Evolutionary conservation across 1,139 yeast genomes (phyloP), one percentile per base, ranked within the genome.

Genomic region (Kodamaea ohmeri): DNA sequence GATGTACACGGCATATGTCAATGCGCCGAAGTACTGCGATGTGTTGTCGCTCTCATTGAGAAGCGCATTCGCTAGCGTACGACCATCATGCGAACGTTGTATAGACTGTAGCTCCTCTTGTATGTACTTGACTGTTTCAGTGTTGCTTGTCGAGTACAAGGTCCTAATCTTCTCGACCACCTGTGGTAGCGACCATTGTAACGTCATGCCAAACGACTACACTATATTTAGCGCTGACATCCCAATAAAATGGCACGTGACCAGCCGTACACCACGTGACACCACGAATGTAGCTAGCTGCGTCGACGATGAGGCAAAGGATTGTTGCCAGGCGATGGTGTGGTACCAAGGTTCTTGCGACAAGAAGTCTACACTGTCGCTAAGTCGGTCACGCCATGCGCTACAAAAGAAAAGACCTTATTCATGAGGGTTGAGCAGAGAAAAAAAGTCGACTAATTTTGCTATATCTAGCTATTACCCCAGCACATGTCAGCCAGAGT

Each of bases 21-120:
- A 61, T 0, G 90, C 90, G 1, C 92, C 92, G 52, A 83, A 83
- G 55, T 78, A 84, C 48, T 74, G 34, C 3, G 19, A 12, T 21
- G 34, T 20, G 19, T 11, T 20, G 6, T 31, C 19, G 9, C 8
- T 4, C 19, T 31, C 34, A 7, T 21, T 12, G 19, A 31, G 34
- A 5, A 31, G 34, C 12, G 34, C 34, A 21, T 31, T 21, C 5
- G 34, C 34, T 12, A 31, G 34, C 12, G 19, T 15, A 8, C 69
- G 60, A 0, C 84, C 86, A 36, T 68, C 55, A 2, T 62, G 57
- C 2, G 81, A 73, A 45, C 64, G 72, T 53, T 84, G 92, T 5
- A 79, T 55, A 2, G 51, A 48, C 48, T 80, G 88, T 16, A 83
- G 61, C 31, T 60, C 58, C 25, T 64, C 63, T 48, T 83, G 90